phyloP scores from a whole-genome alignment of 768 basidiomycete genomes.

The Kwoniella bestiolae region DNA sequence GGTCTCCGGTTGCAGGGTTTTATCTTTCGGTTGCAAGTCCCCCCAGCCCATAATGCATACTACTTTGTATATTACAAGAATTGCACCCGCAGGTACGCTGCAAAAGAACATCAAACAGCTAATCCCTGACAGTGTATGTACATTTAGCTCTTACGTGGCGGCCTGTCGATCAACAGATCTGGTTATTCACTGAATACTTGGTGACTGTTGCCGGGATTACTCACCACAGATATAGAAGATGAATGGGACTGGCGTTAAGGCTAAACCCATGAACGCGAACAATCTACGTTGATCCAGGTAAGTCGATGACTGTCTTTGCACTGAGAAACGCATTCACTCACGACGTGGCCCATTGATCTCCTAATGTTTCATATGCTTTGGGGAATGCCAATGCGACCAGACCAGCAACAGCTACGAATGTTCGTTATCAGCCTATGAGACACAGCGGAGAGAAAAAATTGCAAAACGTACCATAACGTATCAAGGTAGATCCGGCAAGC shows the following conservation, averaged over 20 bases:
- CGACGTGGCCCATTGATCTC: conserved; percentile 40
- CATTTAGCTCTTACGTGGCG: conserved; percentile 30
- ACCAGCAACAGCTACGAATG: conserved; percentile 22
- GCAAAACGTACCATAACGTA: conserved; percentile 29
- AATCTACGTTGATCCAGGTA: too few relatives aligned
- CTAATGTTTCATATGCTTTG: conserved; percentile 31
- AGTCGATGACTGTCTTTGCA: too few relatives aligned
- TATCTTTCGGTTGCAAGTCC: too few relatives aligned
- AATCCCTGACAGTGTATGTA: conserved; percentile 34
- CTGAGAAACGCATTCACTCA: conserved; percentile 20
- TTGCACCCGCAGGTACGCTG: background rate
- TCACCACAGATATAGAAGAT: conserved; percentile 39
- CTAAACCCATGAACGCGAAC: conserved; percentile 33
- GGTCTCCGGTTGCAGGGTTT: too few relatives aligned
- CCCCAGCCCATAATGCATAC: too few relatives aligned
- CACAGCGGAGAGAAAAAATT: too few relatives aligned
- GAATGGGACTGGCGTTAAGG: conserved; percentile 35
- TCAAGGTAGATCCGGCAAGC: conserved; percentile 32
- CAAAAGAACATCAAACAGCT: background rate
- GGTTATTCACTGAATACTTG: too few relatives aligned
- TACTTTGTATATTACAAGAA: too few relatives aligned
- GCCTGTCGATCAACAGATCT: conserved; percentile 15
- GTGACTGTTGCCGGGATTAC: conserved; percentile 2
- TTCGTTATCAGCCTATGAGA: background rate
- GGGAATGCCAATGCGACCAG: conserved; percentile 35